Conservation (phyloP, 23 red algal species). For the Gracilaria domingensis region DNA sequence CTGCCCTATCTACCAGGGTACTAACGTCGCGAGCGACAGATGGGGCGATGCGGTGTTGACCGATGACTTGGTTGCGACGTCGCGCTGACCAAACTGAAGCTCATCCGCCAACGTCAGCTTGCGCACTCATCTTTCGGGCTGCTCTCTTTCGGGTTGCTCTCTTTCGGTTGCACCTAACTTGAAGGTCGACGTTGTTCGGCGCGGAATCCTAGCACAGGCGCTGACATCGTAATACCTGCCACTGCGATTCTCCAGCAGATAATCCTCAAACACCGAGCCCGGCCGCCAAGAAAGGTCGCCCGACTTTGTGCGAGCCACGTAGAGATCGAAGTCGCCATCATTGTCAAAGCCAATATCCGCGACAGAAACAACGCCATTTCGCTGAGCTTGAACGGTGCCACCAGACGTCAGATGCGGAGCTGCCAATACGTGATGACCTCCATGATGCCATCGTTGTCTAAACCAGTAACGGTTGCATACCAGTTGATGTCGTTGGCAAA, state of each 20-base stretch:
- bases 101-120: too few species aligned
- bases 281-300: background rate
- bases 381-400: too few species aligned
- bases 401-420: too few species aligned
- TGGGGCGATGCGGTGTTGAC: too few species aligned
- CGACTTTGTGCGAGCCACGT: background rate
- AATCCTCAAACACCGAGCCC: background rate
- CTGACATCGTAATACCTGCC: slow-evolving; percentile 47
- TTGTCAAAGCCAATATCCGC: slow-evolving; percentile 63
- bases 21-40: too few species aligned
- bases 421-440: slow-evolving; percentile 30
- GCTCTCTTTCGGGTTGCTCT: too few species aligned
- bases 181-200: background rate
- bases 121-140: too few species aligned
- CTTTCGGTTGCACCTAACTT: too few species aligned
- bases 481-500: background rate
- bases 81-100: too few species aligned
- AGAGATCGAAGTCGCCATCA: slow-evolving; percentile 70
- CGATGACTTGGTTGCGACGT: too few species aligned
- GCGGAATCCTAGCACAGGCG: slow-evolving; percentile 8
- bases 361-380: background rate
- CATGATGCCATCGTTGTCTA: slow-evolving; percentile 49
- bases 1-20: too few species aligned
- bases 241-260: slow-evolving; percentile 49
- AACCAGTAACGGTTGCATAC: slow-evolving; percentile 19